These are phyloP conservation scores for Aspergillus novoparasiticus DNA, from an alignment of 2,329 filamentous ascomycete genomes.

Conservation along the genomic window DNA sequence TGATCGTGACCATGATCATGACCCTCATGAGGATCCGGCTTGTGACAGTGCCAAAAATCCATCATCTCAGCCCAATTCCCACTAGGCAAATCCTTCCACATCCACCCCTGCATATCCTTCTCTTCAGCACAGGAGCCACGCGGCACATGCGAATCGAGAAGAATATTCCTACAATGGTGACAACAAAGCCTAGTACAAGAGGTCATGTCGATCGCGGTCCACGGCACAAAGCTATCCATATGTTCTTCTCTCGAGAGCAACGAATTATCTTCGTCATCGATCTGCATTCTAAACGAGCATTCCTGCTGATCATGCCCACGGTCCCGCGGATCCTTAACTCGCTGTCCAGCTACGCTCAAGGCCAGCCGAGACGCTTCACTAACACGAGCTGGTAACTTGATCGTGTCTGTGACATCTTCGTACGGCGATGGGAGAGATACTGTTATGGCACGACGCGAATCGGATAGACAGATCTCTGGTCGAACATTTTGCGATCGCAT, in stretches of 20 bases:
- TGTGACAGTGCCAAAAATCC: conserved; percentile 99
- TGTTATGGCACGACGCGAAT: conserved; percentile 38
- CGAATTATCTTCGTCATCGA: conserved; percentile 44
- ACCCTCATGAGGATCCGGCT: conserved; percentile 63
- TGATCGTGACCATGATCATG: conserved; percentile 40
- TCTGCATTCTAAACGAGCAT: conserved; percentile 56
- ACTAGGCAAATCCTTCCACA: conserved; percentile 92
- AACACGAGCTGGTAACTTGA: conserved; percentile 52
- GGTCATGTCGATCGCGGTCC: conserved; percentile 43
- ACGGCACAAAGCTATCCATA: conserved; percentile 39
- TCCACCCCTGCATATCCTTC: conserved; percentile 36
- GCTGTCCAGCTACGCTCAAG: conserved; percentile 16
- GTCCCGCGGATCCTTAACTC: not conserved
- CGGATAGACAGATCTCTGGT: conserved; percentile 34
- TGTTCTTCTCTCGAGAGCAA: conserved; percentile 23
- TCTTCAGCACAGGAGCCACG: not conserved
- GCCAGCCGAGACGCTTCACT: conserved; percentile 28
- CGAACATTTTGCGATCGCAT: conserved; percentile 11
- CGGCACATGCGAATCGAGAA: conserved; percentile 28
- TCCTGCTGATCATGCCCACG: conserved; percentile 39
- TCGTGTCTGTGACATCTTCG: conserved; percentile 35
- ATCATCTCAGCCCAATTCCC: conserved; percentile 99
- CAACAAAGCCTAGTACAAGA: conserved; percentile 39
- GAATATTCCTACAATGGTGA: conserved; percentile 34
- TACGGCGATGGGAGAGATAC: conserved; percentile 37